Conservation (phyloP, 2,329 filamentous ascomycete species). For the Fusarium sp. region DNA sequence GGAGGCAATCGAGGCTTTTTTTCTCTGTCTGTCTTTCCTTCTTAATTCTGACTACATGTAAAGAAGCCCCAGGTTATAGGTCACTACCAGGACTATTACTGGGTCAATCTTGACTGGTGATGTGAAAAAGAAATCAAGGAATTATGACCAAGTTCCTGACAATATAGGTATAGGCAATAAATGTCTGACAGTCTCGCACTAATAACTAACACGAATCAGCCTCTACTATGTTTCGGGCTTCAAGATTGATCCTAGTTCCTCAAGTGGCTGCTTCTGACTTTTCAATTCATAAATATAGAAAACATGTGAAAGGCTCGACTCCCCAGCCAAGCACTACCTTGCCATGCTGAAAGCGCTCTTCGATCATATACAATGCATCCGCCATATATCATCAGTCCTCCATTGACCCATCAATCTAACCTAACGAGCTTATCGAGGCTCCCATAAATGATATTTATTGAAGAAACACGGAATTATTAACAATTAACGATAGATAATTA, state of each 20-base stretch:
- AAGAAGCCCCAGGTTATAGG: slow-evolving; percentile 5
- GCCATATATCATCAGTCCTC: slow-evolving; percentile 9
- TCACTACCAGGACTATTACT: slow-evolving; percentile 5
- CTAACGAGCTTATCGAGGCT: not conserved
- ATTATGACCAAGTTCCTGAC: not conserved
- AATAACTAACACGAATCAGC: slow-evolving; percentile 6
- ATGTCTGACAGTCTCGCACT: not conserved
- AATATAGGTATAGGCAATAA: no score
- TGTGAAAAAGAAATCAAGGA: slow-evolving; percentile 10
- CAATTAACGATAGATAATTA: not conserved
- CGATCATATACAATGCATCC: not conserved
- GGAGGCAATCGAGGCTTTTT: slow-evolving; percentile 40
- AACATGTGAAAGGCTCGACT: slow-evolving; percentile 18
- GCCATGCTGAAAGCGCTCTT: not conserved
- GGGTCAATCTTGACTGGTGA: slow-evolving; percentile 14
- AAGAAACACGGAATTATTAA: not conserved
- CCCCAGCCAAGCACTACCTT: not conserved
- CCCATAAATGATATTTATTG: not conserved
- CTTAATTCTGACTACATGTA: slow-evolving; percentile 35
- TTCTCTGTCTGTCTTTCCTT: slow-evolving; percentile 4
- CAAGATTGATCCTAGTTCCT: slow-evolving; percentile 4
- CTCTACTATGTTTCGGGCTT: slow-evolving; percentile 4
- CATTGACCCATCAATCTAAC: not conserved
- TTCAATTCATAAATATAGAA: not conserved
- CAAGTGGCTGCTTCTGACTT: slow-evolving; percentile 23